Percentiles rank a stretch among this genome's conserved stretches.
Conservation (phyloP, 352 stramenopile species). For the Phytopythium ostracodes region DNA sequence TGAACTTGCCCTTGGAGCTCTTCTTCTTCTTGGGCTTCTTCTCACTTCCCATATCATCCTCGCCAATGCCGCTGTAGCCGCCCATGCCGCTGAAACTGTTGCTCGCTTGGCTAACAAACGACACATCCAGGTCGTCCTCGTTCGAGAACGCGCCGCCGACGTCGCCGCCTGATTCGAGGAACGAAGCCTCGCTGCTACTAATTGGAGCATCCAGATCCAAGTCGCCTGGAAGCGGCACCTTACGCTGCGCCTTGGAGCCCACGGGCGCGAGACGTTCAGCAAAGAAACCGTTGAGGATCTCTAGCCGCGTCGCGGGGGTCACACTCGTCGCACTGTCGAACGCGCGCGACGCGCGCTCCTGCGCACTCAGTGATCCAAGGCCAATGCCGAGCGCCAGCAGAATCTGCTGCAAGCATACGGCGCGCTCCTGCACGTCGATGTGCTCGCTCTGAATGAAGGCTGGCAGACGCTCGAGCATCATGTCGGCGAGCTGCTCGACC, state of each 20-base stretch:
- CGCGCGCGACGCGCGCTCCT: slow-evolving; percentile 60
- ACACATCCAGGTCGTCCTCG: slow-evolving; percentile 80
- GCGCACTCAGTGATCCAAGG: slow-evolving; percentile 40
- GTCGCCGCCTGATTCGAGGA: slow-evolving; percentile 71
- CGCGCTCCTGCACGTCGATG: slow-evolving; percentile 95
- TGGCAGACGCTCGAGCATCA: slow-evolving; percentile 81
- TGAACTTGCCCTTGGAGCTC: slow-evolving; percentile 6
- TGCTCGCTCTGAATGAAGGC: slow-evolving; percentile 90
- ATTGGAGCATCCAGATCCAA: slow-evolving; percentile 64
- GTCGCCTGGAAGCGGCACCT: slow-evolving; percentile 87
- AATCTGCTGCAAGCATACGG: slow-evolving; percentile 81
- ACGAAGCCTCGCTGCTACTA: slow-evolving; percentile 55
- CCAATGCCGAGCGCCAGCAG: slow-evolving; percentile 61
- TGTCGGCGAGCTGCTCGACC: slow-evolving; percentile 79
- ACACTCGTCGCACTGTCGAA: slow-evolving; percentile 56
- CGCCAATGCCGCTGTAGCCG: slow-evolving; percentile 30
- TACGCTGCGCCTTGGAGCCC: slow-evolving; percentile 88
- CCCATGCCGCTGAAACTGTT: slow-evolving; percentile 18
- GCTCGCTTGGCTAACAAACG: slow-evolving; percentile 57
- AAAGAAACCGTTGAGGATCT: slow-evolving; percentile 76
- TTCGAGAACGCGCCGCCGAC: slow-evolving; percentile 46
- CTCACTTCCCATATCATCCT: slow-evolving; percentile 31
- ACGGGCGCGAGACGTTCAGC: slow-evolving; percentile 84
- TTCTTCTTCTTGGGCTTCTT: slow-evolving; percentile 42
- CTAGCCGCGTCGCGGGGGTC: slow-evolving; percentile 36